Evolutionary conservation across 306 rosid genomes (phyloP).

Genomic region (Echinosophora koreensis): DNA sequence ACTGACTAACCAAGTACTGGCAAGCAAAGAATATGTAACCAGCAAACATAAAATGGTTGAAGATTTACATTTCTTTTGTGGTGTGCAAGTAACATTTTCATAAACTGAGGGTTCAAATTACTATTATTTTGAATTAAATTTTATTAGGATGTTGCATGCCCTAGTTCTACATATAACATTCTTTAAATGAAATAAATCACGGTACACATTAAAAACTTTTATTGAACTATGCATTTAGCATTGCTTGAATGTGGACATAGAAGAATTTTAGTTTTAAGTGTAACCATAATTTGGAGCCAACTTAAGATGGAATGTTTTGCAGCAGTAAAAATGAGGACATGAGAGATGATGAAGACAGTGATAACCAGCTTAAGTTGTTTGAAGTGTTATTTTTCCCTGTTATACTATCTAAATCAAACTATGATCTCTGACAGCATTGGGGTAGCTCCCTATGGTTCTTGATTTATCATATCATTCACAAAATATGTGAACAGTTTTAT

Average conservation of each 20-base stretch:
- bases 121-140: background rate
- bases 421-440: conserved; percentile 25
- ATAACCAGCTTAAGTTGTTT: conserved; percentile 26
- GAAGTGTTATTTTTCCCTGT: background rate
- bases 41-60: background rate
- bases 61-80: background rate
- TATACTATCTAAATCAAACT: conserved; percentile 18
- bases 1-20: background rate
- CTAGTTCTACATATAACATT: conserved; percentile 11
- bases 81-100: background rate
- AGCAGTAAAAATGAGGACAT: conserved; percentile 18
- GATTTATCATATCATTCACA: conserved; percentile 32
- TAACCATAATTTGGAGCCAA: conserved; percentile 11
- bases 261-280: conserved; percentile 32
- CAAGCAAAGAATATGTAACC: background rate
- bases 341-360: conserved; percentile 22
- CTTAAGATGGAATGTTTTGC: conserved; percentile 32
- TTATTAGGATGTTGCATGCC: background rate
- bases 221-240: background rate
- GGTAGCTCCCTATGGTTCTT: conserved; percentile 11
- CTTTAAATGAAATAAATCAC: background rate
- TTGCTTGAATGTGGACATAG: conserved; percentile 18
- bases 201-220: background rate
- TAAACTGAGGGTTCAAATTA: background rate
- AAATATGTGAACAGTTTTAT: background rate